Percentiles rank a stretch among this genome's conserved stretches.
phyloP scores from a whole-genome alignment of 140 eudicot species.

The Bidens hawaiensis region DNA sequence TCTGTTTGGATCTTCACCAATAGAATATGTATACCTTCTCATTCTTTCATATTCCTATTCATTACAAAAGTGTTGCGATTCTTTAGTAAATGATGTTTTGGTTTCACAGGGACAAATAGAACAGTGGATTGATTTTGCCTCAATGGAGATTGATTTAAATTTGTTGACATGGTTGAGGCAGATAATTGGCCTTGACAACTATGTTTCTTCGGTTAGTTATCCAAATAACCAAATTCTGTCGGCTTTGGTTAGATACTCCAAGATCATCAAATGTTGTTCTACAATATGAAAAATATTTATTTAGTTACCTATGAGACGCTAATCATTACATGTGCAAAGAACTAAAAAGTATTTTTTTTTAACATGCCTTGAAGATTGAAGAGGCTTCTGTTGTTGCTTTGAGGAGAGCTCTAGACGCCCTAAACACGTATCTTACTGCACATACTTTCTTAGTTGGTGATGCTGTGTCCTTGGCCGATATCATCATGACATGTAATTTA shows the following conservation, averaged over 20 bases:
- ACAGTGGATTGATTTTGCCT: constrained; percentile 81
- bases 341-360: neutral
- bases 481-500: constrained; percentile 57
- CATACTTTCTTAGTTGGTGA: no score
- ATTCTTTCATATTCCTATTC: neutral
- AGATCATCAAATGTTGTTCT: no score
- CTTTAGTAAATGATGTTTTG: neutral
- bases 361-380: constrained; percentile 43
- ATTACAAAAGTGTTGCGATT: neutral
- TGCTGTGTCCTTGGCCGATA: constrained; percentile 73
- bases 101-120: constrained; percentile 59
- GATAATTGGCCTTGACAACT: constrained; percentile 17
- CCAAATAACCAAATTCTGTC: neutral
- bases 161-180: constrained; percentile 26
- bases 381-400: constrained; percentile 47
- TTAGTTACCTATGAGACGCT: no score
- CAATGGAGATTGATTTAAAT: constrained; percentile 58
- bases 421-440: constrained; percentile 60
- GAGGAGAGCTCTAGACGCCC: constrained; percentile 61
- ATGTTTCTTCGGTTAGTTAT: constrained; percentile 27
- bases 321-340: neutral
- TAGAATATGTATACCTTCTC: constrained; percentile 52
- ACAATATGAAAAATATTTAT: no score
- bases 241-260: no score
- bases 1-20: constrained; percentile 64